These are phyloP conservation scores for Strigomonas galati DNA, from an alignment of 208 protist genomes.

Conservation along the genomic window DNA sequence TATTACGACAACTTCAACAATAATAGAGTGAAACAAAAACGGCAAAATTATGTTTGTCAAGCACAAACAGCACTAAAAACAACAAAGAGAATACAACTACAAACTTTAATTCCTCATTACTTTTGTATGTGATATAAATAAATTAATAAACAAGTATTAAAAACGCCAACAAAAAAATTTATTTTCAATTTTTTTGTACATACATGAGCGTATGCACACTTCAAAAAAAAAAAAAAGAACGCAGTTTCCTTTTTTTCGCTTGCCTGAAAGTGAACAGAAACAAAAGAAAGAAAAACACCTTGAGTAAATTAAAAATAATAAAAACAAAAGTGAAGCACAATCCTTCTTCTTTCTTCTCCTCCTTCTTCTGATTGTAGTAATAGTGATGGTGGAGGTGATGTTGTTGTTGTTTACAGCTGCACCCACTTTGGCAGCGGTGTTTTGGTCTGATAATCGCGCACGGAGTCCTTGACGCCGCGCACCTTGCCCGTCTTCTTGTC, in stretches of 20 bases:
- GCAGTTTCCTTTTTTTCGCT: neutral
- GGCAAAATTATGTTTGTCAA: no score
- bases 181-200: neutral
- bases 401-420: slow-evolving; percentile 41
- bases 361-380: no score
- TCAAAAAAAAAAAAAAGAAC: slow-evolving; percentile 18
- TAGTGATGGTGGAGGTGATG: neutral
- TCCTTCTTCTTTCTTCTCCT: neutral
- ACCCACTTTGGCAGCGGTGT: slow-evolving; percentile 81
- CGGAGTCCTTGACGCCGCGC: slow-evolving; percentile 86
- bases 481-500: slow-evolving; percentile 93
- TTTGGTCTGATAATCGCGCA: slow-evolving; percentile 89
- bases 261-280: slow-evolving; percentile 2
- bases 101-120: neutral
- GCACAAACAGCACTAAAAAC: no score
- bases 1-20: no score
- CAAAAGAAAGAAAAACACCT: slow-evolving; percentile 3
- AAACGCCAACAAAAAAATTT: neutral
- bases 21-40: no score
- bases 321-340: neutral
- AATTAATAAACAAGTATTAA: slow-evolving; percentile 1
- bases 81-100: neutral
- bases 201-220: neutral
- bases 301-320: neutral
- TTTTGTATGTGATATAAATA: neutral